Evolutionary conservation across 2,329 filamentous ascomycete genomes (phyloP).

Genomic region (Chrysosporium keratinophilum): DNA sequence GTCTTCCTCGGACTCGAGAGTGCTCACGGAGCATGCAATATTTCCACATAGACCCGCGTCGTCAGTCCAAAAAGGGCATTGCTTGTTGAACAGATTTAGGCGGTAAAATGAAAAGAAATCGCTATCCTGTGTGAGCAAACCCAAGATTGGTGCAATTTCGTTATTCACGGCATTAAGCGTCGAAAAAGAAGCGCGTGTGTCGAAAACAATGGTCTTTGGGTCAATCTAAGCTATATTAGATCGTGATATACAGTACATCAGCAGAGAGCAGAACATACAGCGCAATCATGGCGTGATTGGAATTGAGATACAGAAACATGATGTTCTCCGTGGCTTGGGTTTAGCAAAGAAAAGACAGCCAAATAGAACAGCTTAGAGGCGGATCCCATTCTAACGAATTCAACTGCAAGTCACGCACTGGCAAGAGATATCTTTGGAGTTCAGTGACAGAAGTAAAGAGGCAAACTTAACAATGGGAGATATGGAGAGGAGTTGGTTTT

Average conservation of each 20-base stretch:
- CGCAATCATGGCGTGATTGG: constrained; percentile 40
- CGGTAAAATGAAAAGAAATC: constrained; percentile 99
- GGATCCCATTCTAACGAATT: constrained; percentile 38
- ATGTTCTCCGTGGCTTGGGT: constrained; percentile 39
- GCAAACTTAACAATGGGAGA: too few relatives aligned
- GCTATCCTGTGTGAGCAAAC: constrained; percentile 72
- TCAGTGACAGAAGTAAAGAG: too few relatives aligned
- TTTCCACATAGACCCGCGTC: constrained; percentile 92
- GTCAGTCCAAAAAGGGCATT: constrained; percentile 93
- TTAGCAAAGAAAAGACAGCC: constrained; percentile 50
- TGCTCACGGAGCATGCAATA: constrained; percentile 90
- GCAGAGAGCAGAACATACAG: neutral
- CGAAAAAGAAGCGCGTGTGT: constrained; percentile 88
- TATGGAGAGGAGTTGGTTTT: too few relatives aligned
- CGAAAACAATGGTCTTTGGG: constrained; percentile 76
- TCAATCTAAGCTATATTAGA: constrained; percentile 55
- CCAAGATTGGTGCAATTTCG: constrained; percentile 62
- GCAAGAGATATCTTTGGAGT: neutral
- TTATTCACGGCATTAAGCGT: constrained; percentile 78
- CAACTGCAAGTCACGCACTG: neutral
- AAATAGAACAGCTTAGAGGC: constrained; percentile 50
- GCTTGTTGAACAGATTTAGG: constrained; percentile 85
- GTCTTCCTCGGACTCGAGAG: constrained; percentile 87
- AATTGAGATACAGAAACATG: constrained; percentile 63
- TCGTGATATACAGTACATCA: too few relatives aligned